phyloP scores from a whole-genome alignment of 2,329 filamentous ascomycete species.

The Nannizziopsis barbatae region DNA sequence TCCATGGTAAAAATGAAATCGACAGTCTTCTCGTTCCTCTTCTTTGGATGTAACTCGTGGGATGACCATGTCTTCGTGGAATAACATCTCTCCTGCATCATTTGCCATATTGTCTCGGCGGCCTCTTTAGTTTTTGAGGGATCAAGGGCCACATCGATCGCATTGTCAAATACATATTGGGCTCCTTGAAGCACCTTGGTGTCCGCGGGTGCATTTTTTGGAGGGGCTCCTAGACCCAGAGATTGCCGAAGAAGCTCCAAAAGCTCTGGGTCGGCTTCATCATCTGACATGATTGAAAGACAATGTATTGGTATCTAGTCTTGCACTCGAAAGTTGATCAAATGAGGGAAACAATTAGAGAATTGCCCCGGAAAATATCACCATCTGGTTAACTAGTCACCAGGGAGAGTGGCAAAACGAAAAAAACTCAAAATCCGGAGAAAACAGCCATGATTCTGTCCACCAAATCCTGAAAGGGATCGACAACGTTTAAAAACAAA shows the following conservation, averaged over 20 bases:
- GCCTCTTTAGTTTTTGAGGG: conserved; percentile 73
- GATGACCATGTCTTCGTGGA: conserved; percentile 76
- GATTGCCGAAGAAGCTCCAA: conserved; percentile 75
- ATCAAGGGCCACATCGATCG: conserved; percentile 82
- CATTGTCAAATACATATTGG: conserved; percentile 80
- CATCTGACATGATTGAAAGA: conserved; percentile 38
- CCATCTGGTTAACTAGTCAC: no score
- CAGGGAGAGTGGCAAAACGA: background rate
- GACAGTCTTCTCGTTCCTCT: conserved; percentile 66
- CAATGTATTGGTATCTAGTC: background rate
- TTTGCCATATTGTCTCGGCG: conserved; percentile 62
- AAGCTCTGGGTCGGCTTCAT: conserved; percentile 80
- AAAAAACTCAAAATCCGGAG: no score
- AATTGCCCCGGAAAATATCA: no score
- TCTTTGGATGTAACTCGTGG: conserved; percentile 79
- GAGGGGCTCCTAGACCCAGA: conserved; percentile 51
- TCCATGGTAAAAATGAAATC: conserved; percentile 98
- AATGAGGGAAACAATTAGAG: background rate
- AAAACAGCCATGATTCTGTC: background rate
- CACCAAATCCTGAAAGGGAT: background rate
- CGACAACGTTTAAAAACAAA: background rate
- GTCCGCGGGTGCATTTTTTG: conserved; percentile 49
- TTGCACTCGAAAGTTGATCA: background rate
- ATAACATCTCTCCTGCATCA: conserved; percentile 76
- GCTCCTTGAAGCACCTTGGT: conserved; percentile 74